phyloP scores from a whole-genome alignment of 129 eudicot species.

The Helianthus annuus region DNA sequence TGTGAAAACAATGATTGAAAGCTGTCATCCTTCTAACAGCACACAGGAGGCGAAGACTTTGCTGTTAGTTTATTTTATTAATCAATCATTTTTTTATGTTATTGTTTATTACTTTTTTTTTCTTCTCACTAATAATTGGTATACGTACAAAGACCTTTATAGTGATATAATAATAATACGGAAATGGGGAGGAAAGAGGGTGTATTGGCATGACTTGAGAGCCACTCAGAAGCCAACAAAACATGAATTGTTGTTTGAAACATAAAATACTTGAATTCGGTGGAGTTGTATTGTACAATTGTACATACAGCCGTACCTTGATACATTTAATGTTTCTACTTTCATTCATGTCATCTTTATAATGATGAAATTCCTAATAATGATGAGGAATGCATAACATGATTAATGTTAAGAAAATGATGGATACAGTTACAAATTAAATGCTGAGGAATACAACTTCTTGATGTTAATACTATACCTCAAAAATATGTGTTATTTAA shows the following conservation, averaged over 20 bases:
- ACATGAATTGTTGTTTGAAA: background rate
- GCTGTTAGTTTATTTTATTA: background rate
- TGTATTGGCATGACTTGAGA: constrained; percentile 3
- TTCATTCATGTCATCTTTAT: background rate
- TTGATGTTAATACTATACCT: too few species aligned
- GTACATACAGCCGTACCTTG: background rate
- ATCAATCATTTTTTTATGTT: constrained; percentile 17
- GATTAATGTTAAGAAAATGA: background rate
- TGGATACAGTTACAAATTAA: constrained; percentile 32
- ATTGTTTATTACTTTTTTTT: background rate
- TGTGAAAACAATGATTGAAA: constrained; percentile 16
- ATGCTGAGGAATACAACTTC: background rate
- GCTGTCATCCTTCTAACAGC: constrained; percentile 32
- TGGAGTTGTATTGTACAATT: background rate
- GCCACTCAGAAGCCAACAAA: background rate
- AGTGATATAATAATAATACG: background rate
- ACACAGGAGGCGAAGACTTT: constrained; percentile 36
- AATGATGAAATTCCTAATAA: too few species aligned
- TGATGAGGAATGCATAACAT: background rate
- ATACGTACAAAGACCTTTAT: constrained; percentile 15
- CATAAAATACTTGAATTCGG: constrained; percentile 3
- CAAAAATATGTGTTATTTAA: too few species aligned
- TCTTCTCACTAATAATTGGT: constrained; percentile 15
- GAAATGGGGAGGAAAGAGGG: background rate
- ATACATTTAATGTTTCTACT: background rate